Conservation (phyloP, 176 grass and related monocot species). For the Avena insularis region DNA sequence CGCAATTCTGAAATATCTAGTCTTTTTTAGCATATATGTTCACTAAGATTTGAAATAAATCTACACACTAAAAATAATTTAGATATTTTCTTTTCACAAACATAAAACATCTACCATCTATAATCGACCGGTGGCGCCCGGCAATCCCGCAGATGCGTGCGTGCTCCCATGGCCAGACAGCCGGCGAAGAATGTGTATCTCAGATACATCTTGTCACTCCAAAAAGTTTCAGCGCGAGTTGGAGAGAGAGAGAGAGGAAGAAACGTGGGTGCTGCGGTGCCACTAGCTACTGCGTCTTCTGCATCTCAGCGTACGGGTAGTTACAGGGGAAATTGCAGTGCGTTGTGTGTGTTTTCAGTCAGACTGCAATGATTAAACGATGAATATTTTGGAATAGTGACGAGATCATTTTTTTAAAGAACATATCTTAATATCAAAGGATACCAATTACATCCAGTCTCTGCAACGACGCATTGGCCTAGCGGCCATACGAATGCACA, state of each 20-base stretch:
- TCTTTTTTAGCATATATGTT: no score
- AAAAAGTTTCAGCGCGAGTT: background rate
- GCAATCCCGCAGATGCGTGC: conserved; percentile 9
- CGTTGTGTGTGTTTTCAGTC: no score
- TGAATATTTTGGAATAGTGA: background rate
- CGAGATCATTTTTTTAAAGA: no score
- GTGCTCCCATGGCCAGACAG: background rate
- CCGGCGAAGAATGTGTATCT: background rate
- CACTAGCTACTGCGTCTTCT: background rate
- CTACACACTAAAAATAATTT: no score
- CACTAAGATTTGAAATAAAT: no score
- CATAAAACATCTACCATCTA: background rate
- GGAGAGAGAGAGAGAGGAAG: no score
- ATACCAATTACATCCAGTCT: no score
- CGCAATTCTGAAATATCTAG: no score
- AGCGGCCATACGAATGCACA: no score
- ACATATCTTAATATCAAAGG: no score
- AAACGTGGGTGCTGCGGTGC: background rate
- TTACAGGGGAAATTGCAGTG: background rate
- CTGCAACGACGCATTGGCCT: no score
- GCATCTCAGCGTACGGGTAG: background rate
- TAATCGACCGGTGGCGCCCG: background rate
- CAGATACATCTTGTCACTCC: background rate
- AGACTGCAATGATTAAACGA: background rate
- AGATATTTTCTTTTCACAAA: no score